A percentile compares a stretch with the other conserved stretches of the same genome.
Evolutionary conservation across 129 eudicot genomes (phyloP).

Genomic region (carrot (Daucus carota)): DNA sequence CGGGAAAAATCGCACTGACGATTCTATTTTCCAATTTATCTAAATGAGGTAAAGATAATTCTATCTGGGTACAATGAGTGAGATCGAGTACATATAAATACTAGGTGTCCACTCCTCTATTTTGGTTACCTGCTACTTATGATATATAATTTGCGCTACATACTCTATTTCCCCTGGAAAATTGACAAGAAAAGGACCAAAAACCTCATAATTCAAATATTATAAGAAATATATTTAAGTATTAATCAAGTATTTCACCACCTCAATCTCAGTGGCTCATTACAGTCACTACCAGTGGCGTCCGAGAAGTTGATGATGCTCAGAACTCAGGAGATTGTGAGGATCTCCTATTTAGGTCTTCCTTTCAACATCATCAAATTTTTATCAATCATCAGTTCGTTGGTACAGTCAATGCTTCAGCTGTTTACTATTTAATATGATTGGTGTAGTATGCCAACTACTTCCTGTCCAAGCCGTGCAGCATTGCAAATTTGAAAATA

Average conservation of each 20-base stretch:
- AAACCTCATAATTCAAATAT: neutral
- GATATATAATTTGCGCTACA: neutral
- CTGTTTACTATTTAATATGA: neutral
- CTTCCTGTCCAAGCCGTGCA: neutral
- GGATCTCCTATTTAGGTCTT: neutral
- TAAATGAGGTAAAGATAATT: neutral
- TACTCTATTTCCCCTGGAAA: neutral
- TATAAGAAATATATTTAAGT: neutral
- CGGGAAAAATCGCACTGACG: neutral
- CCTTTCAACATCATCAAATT: neutral
- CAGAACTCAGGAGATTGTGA: neutral
- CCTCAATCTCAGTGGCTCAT: neutral
- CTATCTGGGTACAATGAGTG: neutral
- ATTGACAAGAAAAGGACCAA: neutral
- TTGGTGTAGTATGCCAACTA: neutral
- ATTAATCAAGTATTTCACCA: neutral
- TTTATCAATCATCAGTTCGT: neutral
- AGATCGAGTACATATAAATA: neutral
- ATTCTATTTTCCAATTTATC: neutral
- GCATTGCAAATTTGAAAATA: neutral
- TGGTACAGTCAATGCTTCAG: neutral
- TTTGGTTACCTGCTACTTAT: neutral
- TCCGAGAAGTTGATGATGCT: neutral
- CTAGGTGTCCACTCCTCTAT: neutral
- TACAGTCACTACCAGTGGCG: neutral